These are phyloP conservation scores for Scheffersomyces quercinus DNA, from an alignment of 1,139 yeast species.

Conservation along the genomic window DNA sequence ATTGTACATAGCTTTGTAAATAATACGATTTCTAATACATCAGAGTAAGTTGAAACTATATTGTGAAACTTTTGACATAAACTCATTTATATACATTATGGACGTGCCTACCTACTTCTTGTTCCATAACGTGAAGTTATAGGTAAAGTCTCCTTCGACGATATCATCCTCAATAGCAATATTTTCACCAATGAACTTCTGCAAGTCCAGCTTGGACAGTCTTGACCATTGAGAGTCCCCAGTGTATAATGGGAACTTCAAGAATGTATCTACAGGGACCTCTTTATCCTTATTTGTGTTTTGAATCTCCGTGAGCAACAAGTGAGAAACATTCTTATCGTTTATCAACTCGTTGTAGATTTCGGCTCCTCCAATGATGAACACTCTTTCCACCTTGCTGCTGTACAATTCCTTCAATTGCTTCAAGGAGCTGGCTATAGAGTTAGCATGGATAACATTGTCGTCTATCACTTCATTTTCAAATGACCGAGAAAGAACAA, in stretches of 20 bases:
- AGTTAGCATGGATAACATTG: slow-evolving; percentile 41
- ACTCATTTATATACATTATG: neutral
- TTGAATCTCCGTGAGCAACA: slow-evolving; percentile 74
- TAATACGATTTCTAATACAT: neutral
- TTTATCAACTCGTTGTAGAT: slow-evolving; percentile 61
- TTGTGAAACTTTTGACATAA: neutral
- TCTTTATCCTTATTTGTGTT: slow-evolving; percentile 24
- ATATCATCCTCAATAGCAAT: slow-evolving; percentile 38
- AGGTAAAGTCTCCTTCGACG: slow-evolving; percentile 49
- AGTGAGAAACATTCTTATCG: slow-evolving; percentile 47
- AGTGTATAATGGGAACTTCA: slow-evolving; percentile 30
- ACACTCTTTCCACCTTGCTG: slow-evolving; percentile 53
- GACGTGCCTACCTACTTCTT: slow-evolving; percentile 13
- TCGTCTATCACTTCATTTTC: slow-evolving; percentile 19
- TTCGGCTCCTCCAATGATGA: slow-evolving; percentile 93
- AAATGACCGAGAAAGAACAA: slow-evolving; percentile 62
- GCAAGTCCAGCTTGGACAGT: slow-evolving; percentile 33
- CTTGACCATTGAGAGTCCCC: slow-evolving; percentile 36
- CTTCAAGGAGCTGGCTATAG: slow-evolving; percentile 47
- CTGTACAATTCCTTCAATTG: slow-evolving; percentile 14
- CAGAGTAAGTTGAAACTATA: neutral
- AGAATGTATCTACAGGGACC: slow-evolving; percentile 67
- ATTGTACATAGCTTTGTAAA: neutral
- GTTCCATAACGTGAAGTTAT: slow-evolving; percentile 53
- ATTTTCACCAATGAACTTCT: slow-evolving; percentile 41